Evolutionary conservation across 177 flowering plant genomes (phyloP), one percentile per base, ranked within the genome.

Genomic region (Telopea speciosissima): DNA sequence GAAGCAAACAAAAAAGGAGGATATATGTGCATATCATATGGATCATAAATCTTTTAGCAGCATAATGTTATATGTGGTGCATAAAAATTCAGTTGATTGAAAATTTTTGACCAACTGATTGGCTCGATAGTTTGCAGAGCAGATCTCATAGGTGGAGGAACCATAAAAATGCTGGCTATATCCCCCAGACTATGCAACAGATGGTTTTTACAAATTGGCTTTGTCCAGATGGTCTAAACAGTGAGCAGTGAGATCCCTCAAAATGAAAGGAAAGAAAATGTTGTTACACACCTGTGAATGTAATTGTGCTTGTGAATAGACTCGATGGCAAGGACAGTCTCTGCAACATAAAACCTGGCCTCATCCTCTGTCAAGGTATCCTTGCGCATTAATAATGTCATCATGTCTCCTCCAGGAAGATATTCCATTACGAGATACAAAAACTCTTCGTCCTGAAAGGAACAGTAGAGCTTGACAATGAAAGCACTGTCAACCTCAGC

Each of bases 391-490:
- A 87, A 85, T 69, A 87, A 75, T 23, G 90, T 85, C 90, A 87
- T 87, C 87, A 87, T 84, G 68, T 87, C 90, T 44, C 90, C 90
- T 28, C 90, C 90, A 69, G 90, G 88, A 66, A 87, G 85, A 78
- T 87, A 86, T 73, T 86, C 88, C 89, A 86, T 86, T 42, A 86
- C 79, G 60, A 86, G 83, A 75, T 84, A 86, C 56, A 86, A 68
- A 80, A 54, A 83, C 25, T 85, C 88, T 56, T 80, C 79, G 75
- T 85, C 88, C 76, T 85, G 83, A 65, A 82, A 82, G 54, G 81
- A 80, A 23, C 77, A 76, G 49, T 66, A 74, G 28, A 78, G 84
- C 68, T 87, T 87, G 45, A 87, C 90, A 72, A 87, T 87, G 80
- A 80, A 87, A 71, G 74, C 66, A 73, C 90, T 87, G 74, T 81